These are phyloP conservation scores for Sparassis latifolia DNA, from an alignment of 1,284 basidiomycete species.

Conservation along the genomic window DNA sequence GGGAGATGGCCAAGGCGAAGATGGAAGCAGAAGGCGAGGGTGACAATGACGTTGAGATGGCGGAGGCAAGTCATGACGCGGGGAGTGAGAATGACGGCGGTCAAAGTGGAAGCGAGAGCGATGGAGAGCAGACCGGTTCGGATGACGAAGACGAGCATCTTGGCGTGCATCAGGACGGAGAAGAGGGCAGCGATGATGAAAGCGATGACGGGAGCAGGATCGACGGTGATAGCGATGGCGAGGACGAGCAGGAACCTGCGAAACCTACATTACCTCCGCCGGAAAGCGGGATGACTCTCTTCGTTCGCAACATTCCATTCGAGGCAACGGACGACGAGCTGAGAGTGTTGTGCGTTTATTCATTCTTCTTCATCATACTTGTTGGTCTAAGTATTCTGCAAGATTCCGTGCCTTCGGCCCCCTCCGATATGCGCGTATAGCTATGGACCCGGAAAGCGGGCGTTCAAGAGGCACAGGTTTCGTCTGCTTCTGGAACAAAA, in stretches of 20 bases:
- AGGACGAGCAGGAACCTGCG: conserved; percentile 44
- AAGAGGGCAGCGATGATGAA: conserved; percentile 21
- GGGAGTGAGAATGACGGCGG: conserved; percentile 20
- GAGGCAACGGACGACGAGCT: conserved; percentile 89
- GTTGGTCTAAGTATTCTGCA: conserved; percentile 1
- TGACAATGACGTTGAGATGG: conserved; percentile 22
- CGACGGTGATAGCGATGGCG: conserved; percentile 29
- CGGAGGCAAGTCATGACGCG: conserved; percentile 26
- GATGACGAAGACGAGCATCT: conserved; percentile 30
- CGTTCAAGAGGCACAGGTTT: conserved; percentile 94
- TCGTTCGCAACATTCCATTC: conserved; percentile 93
- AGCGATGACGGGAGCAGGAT: conserved; percentile 3
- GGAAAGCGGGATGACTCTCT: conserved; percentile 86
- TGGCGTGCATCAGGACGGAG: conserved; percentile 36
- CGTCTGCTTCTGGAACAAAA: conserved; percentile 94
- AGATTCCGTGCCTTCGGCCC: conserved; percentile 92
- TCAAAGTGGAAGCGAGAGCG: conserved; percentile 16
- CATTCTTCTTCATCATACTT: background rate
- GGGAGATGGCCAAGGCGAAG: conserved; percentile 74
- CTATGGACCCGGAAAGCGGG: conserved; percentile 79
- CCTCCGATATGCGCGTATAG: conserved; percentile 89
- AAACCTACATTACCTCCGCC: conserved; percentile 75
- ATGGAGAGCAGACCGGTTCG: conserved; percentile 13
- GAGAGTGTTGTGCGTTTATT: conserved; percentile 57
- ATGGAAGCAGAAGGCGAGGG: conserved; percentile 34